phyloP scores from a whole-genome alignment of 2,329 filamentous ascomycete genomes.

The Chaetomium olivaceum region DNA sequence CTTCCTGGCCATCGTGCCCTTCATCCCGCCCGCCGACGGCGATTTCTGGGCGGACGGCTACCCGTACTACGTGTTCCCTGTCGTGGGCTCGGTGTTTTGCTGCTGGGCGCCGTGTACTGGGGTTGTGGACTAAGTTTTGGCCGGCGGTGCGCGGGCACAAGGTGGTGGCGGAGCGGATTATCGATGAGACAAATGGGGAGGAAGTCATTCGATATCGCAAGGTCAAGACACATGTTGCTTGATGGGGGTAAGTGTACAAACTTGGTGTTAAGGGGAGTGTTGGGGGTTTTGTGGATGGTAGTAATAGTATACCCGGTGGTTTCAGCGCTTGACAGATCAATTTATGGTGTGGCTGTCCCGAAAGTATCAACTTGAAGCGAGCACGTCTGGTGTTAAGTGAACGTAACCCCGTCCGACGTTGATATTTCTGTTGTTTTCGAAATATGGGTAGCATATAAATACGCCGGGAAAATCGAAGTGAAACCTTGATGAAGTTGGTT shows the following conservation, averaged over 20 bases:
- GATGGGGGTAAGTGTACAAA: not conserved
- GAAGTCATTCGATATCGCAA: conserved; percentile 35
- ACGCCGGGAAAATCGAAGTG: too few species aligned
- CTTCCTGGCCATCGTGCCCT: conserved; percentile 55
- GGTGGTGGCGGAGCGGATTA: conserved; percentile 45
- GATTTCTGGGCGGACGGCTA: conserved; percentile 52
- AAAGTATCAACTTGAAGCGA: not conserved
- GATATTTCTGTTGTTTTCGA: too few species aligned
- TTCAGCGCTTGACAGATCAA: not conserved
- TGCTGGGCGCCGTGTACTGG: conserved; percentile 56
- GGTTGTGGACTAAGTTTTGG: conserved; percentile 52
- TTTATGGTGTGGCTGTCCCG: not conserved
- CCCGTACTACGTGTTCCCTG: conserved; percentile 58
- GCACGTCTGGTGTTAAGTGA: not conserved
- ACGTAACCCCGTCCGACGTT: too few species aligned
- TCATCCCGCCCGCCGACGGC: conserved; percentile 52
- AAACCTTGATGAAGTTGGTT: too few species aligned
- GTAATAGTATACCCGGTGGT: not conserved
- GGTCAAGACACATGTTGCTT: not conserved
- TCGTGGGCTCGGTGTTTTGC: conserved; percentile 54
- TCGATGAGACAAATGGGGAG: conserved; percentile 45
- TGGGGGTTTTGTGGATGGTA: not conserved
- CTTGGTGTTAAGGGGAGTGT: not conserved
- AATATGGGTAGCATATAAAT: too few species aligned
- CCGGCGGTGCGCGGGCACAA: conserved; percentile 53